A percentile compares a stretch with the other conserved stretches of the same genome.
These are phyloP conservation scores for Cladosporium sp. DNA, from an alignment of 2,329 filamentous ascomycete genomes.

Conservation along the genomic window DNA sequence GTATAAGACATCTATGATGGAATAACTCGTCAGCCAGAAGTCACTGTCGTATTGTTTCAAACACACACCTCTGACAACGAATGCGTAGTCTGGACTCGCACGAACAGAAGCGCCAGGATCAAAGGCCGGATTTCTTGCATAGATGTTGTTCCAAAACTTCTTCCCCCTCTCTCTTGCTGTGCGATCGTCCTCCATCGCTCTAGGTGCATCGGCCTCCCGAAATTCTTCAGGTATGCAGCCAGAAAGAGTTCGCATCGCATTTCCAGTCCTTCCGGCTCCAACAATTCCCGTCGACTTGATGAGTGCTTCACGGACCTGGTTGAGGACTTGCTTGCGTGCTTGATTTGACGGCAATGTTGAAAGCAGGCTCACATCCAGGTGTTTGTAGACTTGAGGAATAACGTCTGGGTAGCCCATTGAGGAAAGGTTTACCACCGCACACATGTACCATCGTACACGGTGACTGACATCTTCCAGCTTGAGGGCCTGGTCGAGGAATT, in stretches of 20 bases:
- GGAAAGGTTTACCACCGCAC: not conserved
- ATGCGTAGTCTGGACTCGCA: conserved; percentile 6
- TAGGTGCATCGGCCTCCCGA: not conserved
- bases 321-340: not conserved
- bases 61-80: conserved; percentile 3
- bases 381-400: not conserved
- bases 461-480: not conserved
- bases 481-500: not conserved
- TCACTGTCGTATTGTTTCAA: not conserved
- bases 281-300: conserved; percentile 5
- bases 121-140: conserved; percentile 3
- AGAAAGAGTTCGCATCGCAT: not conserved
- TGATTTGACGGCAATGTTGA: not conserved
- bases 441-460: not conserved
- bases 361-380: not conserved
- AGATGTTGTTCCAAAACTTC: conserved; percentile 1
- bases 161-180: not conserved
- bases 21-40: not conserved
- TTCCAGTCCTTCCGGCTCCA: not conserved
- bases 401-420: not conserved
- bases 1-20: not conserved
- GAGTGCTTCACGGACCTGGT: not conserved
- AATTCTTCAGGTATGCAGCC: not conserved
- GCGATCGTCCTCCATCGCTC: not conserved
- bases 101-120: not conserved